Conservation (phyloP, 2,329 filamentous ascomycete genomes). For the Fusarium foetens region DNA sequence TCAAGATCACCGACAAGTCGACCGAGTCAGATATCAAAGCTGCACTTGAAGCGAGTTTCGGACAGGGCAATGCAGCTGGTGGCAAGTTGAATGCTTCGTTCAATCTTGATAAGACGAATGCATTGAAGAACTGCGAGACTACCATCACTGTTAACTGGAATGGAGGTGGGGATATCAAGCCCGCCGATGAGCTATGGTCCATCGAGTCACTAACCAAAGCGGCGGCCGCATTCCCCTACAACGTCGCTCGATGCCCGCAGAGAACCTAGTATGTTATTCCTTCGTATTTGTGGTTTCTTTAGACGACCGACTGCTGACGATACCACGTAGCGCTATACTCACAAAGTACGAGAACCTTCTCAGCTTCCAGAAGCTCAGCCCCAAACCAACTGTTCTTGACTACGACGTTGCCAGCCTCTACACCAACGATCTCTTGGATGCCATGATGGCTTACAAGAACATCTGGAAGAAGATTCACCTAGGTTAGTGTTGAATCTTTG, state of each 20-base stretch:
- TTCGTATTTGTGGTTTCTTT: not conserved
- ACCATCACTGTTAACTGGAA: not conserved
- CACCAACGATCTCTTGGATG: not conserved
- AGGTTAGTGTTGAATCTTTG: not conserved
- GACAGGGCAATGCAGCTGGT: not conserved
- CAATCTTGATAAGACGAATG: not conserved
- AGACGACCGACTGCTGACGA: not conserved
- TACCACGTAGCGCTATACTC: not conserved
- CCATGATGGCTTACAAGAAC: not conserved
- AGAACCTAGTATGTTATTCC: not conserved
- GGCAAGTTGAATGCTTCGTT: not conserved
- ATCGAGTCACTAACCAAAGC: not conserved
- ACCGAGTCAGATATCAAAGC: not conserved
- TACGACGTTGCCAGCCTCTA: not conserved
- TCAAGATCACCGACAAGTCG: not conserved
- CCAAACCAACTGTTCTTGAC: not conserved
- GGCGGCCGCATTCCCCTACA: not conserved
- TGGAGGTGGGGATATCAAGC: not conserved
- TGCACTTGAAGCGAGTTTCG: not conserved
- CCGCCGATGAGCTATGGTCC: not conserved
- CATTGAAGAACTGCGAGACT: not conserved
- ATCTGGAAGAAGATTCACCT: not conserved
- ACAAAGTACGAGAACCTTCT: not conserved
- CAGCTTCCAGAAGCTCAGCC: not conserved
- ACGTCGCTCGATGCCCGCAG: not conserved